Conservation (phyloP, 257 asterid species). For the Plantago major region DNA sequence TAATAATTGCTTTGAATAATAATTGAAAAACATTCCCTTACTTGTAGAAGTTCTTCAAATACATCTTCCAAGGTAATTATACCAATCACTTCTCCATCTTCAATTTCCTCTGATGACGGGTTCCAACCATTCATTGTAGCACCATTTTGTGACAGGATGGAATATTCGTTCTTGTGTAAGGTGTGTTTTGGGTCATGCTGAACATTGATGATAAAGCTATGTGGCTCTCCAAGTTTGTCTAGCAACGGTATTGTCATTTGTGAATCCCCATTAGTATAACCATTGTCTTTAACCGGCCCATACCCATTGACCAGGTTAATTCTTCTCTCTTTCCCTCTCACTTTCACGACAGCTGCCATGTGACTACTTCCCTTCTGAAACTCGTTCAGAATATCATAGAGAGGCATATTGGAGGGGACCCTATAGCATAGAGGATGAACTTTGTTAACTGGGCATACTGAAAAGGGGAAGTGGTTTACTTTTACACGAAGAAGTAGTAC, state of each 20-base stretch:
- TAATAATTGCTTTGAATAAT: background rate
- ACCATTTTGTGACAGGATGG: conserved; percentile 36
- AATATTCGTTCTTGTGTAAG: conserved; percentile 14
- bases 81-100: conserved; percentile 92
- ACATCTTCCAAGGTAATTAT: conserved; percentile 97
- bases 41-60: conserved; percentile 97
- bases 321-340: conserved; percentile 46
- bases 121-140: conserved; percentile 22
- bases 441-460: background rate
- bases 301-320: conserved; percentile 21
- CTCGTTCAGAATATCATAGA: conserved; percentile 93
- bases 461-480: background rate
- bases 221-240: conserved; percentile 28
- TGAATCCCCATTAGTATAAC: conserved; percentile 30
- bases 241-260: conserved; percentile 56
- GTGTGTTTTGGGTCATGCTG: conserved; percentile 38
- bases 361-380: conserved; percentile 97
- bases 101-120: conserved; percentile 46
- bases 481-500: no score
- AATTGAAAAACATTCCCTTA: conserved; percentile 21
- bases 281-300: conserved; percentile 23
- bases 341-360: conserved; percentile 98
- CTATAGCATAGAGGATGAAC: conserved; percentile 33
- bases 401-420: conserved; percentile 92
- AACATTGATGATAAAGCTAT: conserved; percentile 42